These are phyloP conservation scores for Peziza echinospora DNA, from an alignment of 495 filamentous ascomycete species.

Conservation along the genomic window DNA sequence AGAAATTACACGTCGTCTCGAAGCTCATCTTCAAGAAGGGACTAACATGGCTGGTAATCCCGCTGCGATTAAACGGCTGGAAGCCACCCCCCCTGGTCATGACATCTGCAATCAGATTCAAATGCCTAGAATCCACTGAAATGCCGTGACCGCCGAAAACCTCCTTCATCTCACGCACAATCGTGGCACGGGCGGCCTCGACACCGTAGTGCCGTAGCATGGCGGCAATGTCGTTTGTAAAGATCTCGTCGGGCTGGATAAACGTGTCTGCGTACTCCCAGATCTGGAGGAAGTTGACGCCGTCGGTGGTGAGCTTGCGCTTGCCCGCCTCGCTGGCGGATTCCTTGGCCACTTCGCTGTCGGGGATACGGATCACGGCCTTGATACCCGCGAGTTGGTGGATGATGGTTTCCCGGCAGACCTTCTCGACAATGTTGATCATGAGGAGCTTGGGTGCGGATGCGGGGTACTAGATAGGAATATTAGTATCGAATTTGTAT, in stretches of 20 bases:
- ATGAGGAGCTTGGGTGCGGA: slow-evolving; percentile 77
- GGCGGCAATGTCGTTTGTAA: slow-evolving; percentile 78
- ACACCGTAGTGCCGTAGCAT: slow-evolving; percentile 77
- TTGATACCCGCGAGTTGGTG: slow-evolving; percentile 62
- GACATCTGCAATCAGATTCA: slow-evolving; percentile 88
- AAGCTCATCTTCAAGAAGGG: slow-evolving; percentile 98
- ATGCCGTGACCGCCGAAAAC: slow-evolving; percentile 90
- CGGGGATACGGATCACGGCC: slow-evolving; percentile 44
- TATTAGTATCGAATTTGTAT: too few relatives aligned
- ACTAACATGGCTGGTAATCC: slow-evolving; percentile 56
- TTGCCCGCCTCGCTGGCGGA: slow-evolving; percentile 13
- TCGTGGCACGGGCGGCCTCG: slow-evolving; percentile 68
- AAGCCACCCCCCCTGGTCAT: slow-evolving; percentile 85
- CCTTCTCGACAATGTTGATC: slow-evolving; percentile 65
- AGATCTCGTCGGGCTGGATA: slow-evolving; percentile 68
- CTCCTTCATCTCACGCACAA: slow-evolving; percentile 64
- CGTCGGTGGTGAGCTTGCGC: slow-evolving; percentile 36
- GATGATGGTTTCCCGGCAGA: slow-evolving; percentile 53
- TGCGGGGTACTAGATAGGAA: slow-evolving; percentile 58
- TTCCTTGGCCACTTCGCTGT: slow-evolving; percentile 29
- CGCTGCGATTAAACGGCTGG: slow-evolving; percentile 74
- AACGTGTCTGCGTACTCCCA: slow-evolving; percentile 59
- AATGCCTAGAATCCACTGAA: slow-evolving; percentile 71
- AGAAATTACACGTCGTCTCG: slow-evolving; percentile 83
- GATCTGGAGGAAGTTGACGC: slow-evolving; percentile 77